Evolutionary conservation across 352 stramenopile genomes (phyloP).

Genomic region (Blastocystis hominis): DNA sequence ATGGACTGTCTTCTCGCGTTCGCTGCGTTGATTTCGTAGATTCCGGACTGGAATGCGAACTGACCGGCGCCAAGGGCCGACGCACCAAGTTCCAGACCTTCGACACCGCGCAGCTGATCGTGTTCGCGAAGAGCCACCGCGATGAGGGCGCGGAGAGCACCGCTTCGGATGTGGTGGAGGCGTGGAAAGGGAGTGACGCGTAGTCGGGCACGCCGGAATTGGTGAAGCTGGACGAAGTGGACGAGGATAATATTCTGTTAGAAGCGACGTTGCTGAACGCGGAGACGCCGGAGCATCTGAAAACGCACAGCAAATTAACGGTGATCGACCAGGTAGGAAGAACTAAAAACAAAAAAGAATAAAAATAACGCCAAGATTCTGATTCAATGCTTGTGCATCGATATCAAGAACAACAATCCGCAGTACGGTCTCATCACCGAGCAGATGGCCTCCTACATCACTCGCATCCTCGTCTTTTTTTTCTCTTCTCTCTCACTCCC

Average conservation of each 20-base stretch:
- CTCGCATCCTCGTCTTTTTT: neutral
- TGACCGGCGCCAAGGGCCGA: conserved; percentile 34
- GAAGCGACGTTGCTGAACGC: neutral
- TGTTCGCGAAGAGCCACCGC: conserved; percentile 1
- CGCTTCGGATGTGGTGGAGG: neutral
- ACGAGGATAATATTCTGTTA: conserved; percentile 41
- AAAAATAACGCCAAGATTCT: neutral
- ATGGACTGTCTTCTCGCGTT: neutral
- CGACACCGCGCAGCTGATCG: conserved; percentile 9
- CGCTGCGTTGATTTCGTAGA: neutral
- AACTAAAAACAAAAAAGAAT: neutral
- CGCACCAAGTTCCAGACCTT: conserved; percentile 46
- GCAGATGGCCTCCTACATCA: conserved; percentile 58
- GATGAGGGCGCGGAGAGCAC: neutral
- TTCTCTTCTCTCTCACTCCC: neutral
- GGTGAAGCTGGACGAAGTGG: conserved; percentile 37
- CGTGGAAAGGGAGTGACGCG: neutral
- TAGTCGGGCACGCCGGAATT: neutral
- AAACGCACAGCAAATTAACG: neutral
- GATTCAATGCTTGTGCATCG: conserved; percentile 55
- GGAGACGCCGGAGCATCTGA: neutral
- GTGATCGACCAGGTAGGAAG: conserved; percentile 32
- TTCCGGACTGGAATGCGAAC: neutral
- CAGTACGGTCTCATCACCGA: conserved; percentile 59
- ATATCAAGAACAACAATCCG: conserved; percentile 60